Base-by-base conservation (phyloP, 768 basidiomycete genomes). In the Roridomyces roridus region DNA sequence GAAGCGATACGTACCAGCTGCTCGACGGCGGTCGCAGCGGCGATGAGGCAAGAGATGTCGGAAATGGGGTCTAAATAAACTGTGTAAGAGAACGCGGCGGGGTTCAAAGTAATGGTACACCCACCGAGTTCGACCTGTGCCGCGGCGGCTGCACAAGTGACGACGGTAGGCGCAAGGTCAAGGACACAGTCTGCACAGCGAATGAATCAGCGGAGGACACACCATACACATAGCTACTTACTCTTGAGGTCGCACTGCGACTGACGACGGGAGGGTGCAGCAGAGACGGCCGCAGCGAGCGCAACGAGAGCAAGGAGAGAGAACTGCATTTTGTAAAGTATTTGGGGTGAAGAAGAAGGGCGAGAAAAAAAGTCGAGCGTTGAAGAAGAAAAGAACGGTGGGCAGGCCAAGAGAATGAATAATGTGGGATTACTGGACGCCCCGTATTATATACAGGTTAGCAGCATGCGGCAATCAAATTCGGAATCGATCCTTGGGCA, bases 21-120 rank as follows among this genome's bases (percentile, higher is more conserved):
- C 18, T n/a, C 20, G 44, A 46, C 53, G 34, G 40, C 49, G 34
- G 50, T 60, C 36, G 54, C 59, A 12, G 59, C 59, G 39, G 59
- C 47, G 59, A 60, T 25, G 44, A 60, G 44, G 53, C 59, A 60
- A 44, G 43, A 28, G 28, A 34, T 54, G 49, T 60, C 59, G 24
- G 53, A 51, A 49, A 55, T 17, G 39, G 42, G 41, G 59, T 60
- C 59, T 55, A 39, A 4, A 11, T 9, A 7, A 5, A 6, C 11
- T 26, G 5, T 18, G 17, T 39, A 21, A 8, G 26, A 15, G 9
- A 14, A 31, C 18, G 28, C 28, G 37, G 8, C 20, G 37, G 2
- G 26, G 11, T 12, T 8, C 9, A 25, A 6, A 34, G 17, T 7
- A 11, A 4, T 11, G 9, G 39, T 29, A 9, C 26, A 60, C 58